Base-by-base conservation (phyloP, 2,329 filamentous ascomycete species). In the Amauroascus niger region DNA sequence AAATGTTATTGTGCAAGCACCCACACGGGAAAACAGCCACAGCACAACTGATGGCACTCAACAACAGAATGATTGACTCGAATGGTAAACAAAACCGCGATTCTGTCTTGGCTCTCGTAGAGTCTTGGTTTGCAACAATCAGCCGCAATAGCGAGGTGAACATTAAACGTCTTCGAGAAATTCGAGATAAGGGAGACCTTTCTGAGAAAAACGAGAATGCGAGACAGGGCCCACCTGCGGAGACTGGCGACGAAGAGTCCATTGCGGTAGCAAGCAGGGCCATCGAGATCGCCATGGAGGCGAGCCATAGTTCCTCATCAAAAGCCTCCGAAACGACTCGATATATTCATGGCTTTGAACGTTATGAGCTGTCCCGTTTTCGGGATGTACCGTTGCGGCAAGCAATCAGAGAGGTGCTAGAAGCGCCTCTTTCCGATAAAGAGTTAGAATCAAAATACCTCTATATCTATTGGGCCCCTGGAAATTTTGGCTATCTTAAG, bases 391-490 rank as follows among this genome's bases (percentile, higher is more conserved):
- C 47, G 13, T n/a, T 35, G 14, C 5, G 22, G n/a, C 30, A 26
- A 24, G 47, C 47, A 37, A 37, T 49, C 33, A 37, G n/a, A 14
- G n/a, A 49, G 22, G 16, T 16, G 30, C 32, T 49, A 20, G 14
- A 37, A 39, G 28, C 47, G 28, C 30, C 32, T 13, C 28, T 37
- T 9, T 26, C 30, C 5, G 30, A 24, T 3, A 20, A 26, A 14
- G 47, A 49, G 7, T 32, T 33, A 18, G 32, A 49, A 14, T 35
- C 47, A 3, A 49, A 37, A 35, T 39, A 49, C 16, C 4, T 49
- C 47, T 49, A 49, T 49, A 49, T 49, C 24, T 49, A 35, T 16
- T 49, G 47, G 47, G 3, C 47, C 7, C n/a, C 33, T 24, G 47
- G 47, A 9, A 49, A 22, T 13, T 49, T 49, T 39, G 47, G 47